Conservation (phyloP, 805 yeast genomes). For the Cyberlindnera americana region DNA sequence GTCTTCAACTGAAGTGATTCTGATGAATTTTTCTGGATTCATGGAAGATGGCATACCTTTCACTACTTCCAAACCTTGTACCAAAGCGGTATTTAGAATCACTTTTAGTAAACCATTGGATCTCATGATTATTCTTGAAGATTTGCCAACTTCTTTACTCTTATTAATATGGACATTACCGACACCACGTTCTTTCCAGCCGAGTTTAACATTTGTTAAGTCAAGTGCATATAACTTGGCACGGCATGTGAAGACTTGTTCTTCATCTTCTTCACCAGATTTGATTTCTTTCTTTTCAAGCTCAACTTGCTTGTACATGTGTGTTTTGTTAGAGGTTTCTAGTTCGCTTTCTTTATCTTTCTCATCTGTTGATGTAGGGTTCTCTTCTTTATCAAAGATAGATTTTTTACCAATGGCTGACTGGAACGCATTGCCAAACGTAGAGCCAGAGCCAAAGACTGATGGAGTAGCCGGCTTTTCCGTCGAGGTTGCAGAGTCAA, state of each 20-base stretch:
- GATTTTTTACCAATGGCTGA: constrained; percentile 50
- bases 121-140: constrained; percentile 83
- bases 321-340: constrained; percentile 25
- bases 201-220: constrained; percentile 58
- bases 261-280: constrained; percentile 92
- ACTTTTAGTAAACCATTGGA: constrained; percentile 83
- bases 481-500: constrained; percentile 32
- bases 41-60: constrained; percentile 87
- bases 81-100: constrained; percentile 70
- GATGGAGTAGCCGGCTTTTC: constrained; percentile 18
- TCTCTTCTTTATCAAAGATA: constrained; percentile 45
- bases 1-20: constrained; percentile 64
- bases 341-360: constrained; percentile 22
- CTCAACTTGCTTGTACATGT: constrained; percentile 54
- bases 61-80: constrained; percentile 55
- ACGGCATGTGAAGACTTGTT: constrained; percentile 59
- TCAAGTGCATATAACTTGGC: constrained; percentile 79
- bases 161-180: constrained; percentile 82
- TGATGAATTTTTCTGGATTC: constrained; percentile 75
- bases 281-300: constrained; percentile 54
- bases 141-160: constrained; percentile 31
- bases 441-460: constrained; percentile 44
- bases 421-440: constrained; percentile 54
- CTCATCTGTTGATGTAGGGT: constrained; percentile 11
- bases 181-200: constrained; percentile 96